These are phyloP conservation scores for Zelopaecilomyces penicillatus DNA, from an alignment of 2,329 filamentous ascomycete genomes.

Conservation along the genomic window DNA sequence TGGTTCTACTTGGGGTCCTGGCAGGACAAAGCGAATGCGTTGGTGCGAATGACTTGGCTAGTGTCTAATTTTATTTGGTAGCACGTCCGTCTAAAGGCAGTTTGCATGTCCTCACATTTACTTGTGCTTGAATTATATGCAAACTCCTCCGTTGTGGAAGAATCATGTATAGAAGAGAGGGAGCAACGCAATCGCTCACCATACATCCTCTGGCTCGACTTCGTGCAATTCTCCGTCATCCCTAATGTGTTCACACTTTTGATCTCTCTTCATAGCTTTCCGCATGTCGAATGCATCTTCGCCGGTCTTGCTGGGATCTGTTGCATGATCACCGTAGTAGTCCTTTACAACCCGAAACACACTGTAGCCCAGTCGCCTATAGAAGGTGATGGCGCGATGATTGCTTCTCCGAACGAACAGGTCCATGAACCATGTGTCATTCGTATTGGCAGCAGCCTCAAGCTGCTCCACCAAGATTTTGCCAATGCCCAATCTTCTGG, in stretches of 20 bases:
- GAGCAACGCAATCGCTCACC: constrained; percentile 35
- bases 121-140: too few species aligned
- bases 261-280: constrained; percentile 78
- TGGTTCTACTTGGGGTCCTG: too few species aligned
- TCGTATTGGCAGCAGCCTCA: constrained; percentile 72
- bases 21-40: too few species aligned
- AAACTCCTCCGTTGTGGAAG: too few species aligned
- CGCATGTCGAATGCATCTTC: constrained; percentile 98
- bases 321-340: constrained; percentile 85
- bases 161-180: too few species aligned
- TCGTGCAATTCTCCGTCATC: constrained; percentile 70
- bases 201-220: constrained; percentile 80
- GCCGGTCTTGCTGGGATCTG: constrained; percentile 49
- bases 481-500: constrained; percentile 78
- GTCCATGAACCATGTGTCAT: constrained; percentile 90
- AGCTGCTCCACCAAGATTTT: constrained; percentile 73
- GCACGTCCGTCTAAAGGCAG: too few species aligned
- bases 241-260: constrained; percentile 64
- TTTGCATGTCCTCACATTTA: too few species aligned
- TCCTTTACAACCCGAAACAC: constrained; percentile 82
- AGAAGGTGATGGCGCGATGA: constrained; percentile 76
- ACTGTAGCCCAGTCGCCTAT: constrained; percentile 84
- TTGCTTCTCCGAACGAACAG: constrained; percentile 89
- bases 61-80: too few species aligned
- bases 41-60: too few species aligned